phyloP scores from a whole-genome alignment of 2,329 filamentous ascomycete species.

The Moelleriella libera region DNA sequence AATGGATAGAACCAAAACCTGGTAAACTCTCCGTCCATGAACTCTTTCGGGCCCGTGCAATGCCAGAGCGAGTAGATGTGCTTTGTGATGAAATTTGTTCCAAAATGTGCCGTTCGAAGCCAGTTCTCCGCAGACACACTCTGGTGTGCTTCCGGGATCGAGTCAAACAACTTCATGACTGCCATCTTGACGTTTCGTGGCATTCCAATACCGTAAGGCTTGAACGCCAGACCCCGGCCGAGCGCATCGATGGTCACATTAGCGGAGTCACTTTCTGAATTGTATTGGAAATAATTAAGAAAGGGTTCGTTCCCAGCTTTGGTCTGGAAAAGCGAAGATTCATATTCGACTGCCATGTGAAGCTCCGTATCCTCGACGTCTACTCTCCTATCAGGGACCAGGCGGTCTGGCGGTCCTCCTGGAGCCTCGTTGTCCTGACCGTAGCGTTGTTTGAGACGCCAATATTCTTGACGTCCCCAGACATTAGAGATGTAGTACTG shows the following conservation, averaged over 20 bases:
- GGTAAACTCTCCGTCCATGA: slow-evolving; percentile 16
- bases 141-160: slow-evolving; percentile 12
- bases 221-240: slow-evolving; percentile 11
- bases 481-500: slow-evolving; percentile 28
- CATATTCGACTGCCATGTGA: slow-evolving; percentile 25
- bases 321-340: slow-evolving; percentile 24
- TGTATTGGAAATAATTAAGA: slow-evolving; percentile 18
- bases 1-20: slow-evolving; percentile 24
- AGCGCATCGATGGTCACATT: slow-evolving; percentile 11
- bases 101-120: slow-evolving; percentile 17
- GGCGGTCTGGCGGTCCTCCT: slow-evolving; percentile 8
- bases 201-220: slow-evolving; percentile 16
- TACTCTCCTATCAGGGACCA: slow-evolving; percentile 8
- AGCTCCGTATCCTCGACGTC: slow-evolving; percentile 13
- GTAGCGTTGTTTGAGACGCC: slow-evolving; percentile 10
- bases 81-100: slow-evolving; percentile 21
- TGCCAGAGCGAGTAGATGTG: slow-evolving; percentile 22
- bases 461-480: slow-evolving; percentile 27
- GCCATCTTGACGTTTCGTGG: slow-evolving; percentile 14
- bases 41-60: slow-evolving; percentile 22
- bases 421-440: slow-evolving; percentile 6
- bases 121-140: slow-evolving; percentile 14
- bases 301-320: slow-evolving; percentile 20
- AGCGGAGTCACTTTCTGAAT: slow-evolving; percentile 10
- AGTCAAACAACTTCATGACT: slow-evolving; percentile 16